Base-by-base conservation (phyloP, 2,329 filamentous ascomycete species). In the Penicillium decumbens region DNA sequence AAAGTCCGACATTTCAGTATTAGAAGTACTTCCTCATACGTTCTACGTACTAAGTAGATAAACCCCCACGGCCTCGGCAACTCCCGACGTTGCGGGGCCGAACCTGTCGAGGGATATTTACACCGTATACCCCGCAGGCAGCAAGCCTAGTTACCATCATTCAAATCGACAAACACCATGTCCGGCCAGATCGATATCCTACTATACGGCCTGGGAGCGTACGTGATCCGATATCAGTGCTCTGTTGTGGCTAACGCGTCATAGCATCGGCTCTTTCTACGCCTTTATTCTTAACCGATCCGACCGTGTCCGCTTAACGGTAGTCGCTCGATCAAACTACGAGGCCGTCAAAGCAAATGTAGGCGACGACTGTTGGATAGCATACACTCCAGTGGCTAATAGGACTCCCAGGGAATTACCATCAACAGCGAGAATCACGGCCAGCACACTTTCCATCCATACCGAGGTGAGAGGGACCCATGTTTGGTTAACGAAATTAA, bases 221-320 rank as follows among this genome's bases (percentile, higher is more conserved):
- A 61, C 64, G 76, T 71, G 18, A 4, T n/a, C 15, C 15, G 15
- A 3, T 7, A n/a, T 37, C 13, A n/a, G 1, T 3, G 3, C 24
- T 1, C 25, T 0, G 15, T 10, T 1, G 5, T 39, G n/a, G 24
- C 40, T 54, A 33, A 56, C 28, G 8, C 24, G 41, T 1, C 28
- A 4, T 40, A 80, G 78, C 0, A 80, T 81, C 44, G 79, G 79
- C 25, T 79, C 77, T 2, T 81, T 82, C 54, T 82, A 82, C 57
- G 75, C 77, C 6, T 81, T 80, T 50, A 74, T 81, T 30, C 58
- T 81, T 0, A 72, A 68, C 45, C 72, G 75, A 2, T 67, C 63
- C 28, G 54, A 70, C 2, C 65, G 64, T 20, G 70, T 76, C 7
- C 66, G 65, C 4, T 50, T 76, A 13, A 73, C 71, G 0, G 73